phyloP scores from a whole-genome alignment of 192 early-diverging fungal genomes.

The Backusella circina region DNA sequence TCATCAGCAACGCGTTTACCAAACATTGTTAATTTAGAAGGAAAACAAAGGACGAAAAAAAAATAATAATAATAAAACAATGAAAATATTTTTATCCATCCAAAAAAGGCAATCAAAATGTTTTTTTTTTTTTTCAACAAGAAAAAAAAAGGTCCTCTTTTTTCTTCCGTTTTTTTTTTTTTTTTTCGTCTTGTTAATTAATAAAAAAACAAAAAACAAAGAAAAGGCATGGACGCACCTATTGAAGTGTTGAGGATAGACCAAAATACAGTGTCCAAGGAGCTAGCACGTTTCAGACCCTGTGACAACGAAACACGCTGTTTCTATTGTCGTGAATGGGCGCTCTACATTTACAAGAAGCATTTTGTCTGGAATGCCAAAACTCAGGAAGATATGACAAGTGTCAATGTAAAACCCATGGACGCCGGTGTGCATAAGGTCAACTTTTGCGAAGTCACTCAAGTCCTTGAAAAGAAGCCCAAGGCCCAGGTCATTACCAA shows the following conservation, averaged over 20 bases:
- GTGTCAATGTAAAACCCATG: not conserved
- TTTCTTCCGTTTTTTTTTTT: not conserved
- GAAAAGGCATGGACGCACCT: conserved; percentile 19
- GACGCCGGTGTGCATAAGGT: conserved; percentile 14
- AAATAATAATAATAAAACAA: not conserved
- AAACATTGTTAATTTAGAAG: not conserved
- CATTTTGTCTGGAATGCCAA: conserved; percentile 40
- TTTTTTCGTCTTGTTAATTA: not conserved
- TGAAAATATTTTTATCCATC: not conserved
- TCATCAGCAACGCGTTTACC: not conserved
- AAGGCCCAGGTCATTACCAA: conserved; percentile 6
- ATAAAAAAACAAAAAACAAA: not conserved
- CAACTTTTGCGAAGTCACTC: not conserved
- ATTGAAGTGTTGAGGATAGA: conserved; percentile 56
- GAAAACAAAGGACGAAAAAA: not conserved
- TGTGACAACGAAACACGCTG: conserved; percentile 68
- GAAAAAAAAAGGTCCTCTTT: not conserved
- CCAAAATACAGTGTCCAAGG: conserved; percentile 58
- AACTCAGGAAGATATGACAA: conserved; percentile 25
- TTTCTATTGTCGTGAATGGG: conserved; percentile 82
- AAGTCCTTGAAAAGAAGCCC: not conserved
- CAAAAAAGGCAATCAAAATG: not conserved
- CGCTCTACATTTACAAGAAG: conserved; percentile 71
- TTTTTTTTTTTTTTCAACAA: not conserved
- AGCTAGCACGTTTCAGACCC: conserved; percentile 63